phyloP scores from a whole-genome alignment of 2,329 filamentous ascomycete genomes.

The Neofusicoccum sp. region DNA sequence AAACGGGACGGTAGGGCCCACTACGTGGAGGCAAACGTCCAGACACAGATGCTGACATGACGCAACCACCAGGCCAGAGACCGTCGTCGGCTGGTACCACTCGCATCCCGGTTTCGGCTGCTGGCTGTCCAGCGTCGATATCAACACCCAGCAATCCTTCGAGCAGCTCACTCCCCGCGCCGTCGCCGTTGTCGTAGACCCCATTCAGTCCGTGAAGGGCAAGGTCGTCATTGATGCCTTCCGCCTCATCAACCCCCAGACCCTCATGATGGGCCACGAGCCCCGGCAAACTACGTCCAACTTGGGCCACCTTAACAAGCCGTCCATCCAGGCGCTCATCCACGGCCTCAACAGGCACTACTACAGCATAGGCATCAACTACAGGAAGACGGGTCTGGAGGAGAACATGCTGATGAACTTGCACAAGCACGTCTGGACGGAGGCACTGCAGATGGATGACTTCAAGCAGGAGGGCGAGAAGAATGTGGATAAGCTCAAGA shows the following conservation, averaged over 20 bases:
- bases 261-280: conserved; percentile 96
- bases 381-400: conserved; percentile 94
- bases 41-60: background rate
- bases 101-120: conserved; percentile 98
- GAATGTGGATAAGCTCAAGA: conserved; percentile 85
- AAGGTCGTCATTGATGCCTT: conserved; percentile 99
- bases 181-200: conserved; percentile 96
- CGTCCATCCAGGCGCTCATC: conserved; percentile 98
- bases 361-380: conserved; percentile 98
- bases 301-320: conserved; percentile 96
- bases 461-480: conserved; percentile 81
- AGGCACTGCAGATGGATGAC: conserved; percentile 95
- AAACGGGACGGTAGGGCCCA: conserved; percentile 80
- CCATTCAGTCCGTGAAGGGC: conserved; percentile 98
- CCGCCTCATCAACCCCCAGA: conserved; percentile 96
- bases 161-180: conserved; percentile 96
- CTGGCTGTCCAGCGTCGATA: conserved; percentile 98
- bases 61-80: conserved; percentile 70
- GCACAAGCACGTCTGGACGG: conserved; percentile 99
- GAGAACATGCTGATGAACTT: conserved; percentile 99
- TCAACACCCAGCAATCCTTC: conserved; percentile 99
- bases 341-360: conserved; percentile 98
- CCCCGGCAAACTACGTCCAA: conserved; percentile 97
- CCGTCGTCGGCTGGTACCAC: conserved; percentile 99
- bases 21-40: background rate